phyloP scores from a whole-genome alignment of 208 protist genomes.

The Acanthamoeba royreba region DNA sequence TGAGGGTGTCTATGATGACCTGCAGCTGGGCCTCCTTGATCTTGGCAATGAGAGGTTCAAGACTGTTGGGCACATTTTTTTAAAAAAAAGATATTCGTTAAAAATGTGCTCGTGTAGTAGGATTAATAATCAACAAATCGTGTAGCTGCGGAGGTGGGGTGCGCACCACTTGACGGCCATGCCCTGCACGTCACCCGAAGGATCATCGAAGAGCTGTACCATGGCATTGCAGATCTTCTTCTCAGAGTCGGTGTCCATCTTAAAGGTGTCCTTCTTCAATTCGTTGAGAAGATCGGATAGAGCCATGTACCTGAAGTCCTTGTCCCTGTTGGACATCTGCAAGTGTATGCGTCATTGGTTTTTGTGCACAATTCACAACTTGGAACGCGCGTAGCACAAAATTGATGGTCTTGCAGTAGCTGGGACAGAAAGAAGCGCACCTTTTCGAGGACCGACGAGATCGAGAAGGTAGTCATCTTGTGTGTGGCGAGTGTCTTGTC shows the following conservation, averaged over 20 bases:
- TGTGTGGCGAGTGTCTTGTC: too few relatives aligned
- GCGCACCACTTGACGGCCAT: conserved; percentile 43
- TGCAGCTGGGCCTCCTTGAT: conserved; percentile 41
- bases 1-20: conserved; percentile 25
- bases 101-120: too few relatives aligned
- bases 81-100: too few relatives aligned
- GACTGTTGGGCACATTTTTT: neutral
- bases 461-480: neutral
- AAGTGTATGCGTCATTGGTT: neutral
- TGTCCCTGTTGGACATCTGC: conserved; percentile 55
- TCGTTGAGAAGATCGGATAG: conserved; percentile 41
- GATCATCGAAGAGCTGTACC: conserved; percentile 37
- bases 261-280: conserved; percentile 45
- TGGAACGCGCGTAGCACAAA: too few relatives aligned
- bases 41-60: conserved; percentile 16
- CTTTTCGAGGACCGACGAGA: neutral
- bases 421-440: neutral
- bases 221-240: conserved; percentile 38
- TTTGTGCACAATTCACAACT: too few relatives aligned
- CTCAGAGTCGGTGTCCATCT: conserved; percentile 34
- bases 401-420: neutral
- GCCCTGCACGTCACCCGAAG: conserved; percentile 42
- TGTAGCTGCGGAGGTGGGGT: neutral
- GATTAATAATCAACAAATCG: neutral
- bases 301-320: conserved; percentile 49